Conservation (phyloP, 208 protist genomes). For the Willaertia magna region DNA sequence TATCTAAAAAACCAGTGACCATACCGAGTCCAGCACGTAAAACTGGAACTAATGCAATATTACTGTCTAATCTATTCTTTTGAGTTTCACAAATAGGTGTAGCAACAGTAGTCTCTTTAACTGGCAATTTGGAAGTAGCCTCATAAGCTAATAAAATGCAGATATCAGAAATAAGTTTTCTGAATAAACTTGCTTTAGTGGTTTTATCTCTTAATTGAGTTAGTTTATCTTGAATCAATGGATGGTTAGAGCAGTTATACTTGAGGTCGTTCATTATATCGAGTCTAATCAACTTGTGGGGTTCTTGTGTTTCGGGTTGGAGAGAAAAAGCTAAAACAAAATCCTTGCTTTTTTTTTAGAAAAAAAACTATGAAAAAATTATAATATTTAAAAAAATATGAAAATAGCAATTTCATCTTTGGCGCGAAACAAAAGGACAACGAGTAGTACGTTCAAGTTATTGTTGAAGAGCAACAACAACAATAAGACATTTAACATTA, state of each 20-base stretch:
- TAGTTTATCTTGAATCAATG: not conserved
- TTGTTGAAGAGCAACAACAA: too few species aligned
- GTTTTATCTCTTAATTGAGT: not conserved
- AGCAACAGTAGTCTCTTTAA: not conserved
- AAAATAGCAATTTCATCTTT: too few species aligned
- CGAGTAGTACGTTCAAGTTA: too few species aligned
- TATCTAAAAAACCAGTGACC: not conserved
- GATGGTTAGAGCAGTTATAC: not conserved
- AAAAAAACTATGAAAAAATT: too few species aligned
- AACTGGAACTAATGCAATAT: not conserved
- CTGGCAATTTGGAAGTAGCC: not conserved
- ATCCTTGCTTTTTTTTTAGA: too few species aligned
- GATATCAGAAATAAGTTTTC: not conserved
- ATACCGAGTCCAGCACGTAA: constrained; percentile 5
- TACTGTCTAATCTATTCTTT: not conserved
- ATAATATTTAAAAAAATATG: too few species aligned
- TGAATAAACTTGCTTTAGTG: not conserved
- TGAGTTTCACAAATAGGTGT: not conserved
- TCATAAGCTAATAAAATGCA: not conserved
- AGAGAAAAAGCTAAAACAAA: too few species aligned
- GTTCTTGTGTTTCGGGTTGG: too few species aligned
- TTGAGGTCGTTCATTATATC: not conserved
- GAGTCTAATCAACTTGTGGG: too few species aligned
- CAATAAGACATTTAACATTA: too few species aligned
- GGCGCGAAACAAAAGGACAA: too few species aligned